Percentiles rank a stretch among this genome's conserved stretches.
Conservation (phyloP, 1,139 yeast genomes). For the Blastobotrys malaysiensis region DNA sequence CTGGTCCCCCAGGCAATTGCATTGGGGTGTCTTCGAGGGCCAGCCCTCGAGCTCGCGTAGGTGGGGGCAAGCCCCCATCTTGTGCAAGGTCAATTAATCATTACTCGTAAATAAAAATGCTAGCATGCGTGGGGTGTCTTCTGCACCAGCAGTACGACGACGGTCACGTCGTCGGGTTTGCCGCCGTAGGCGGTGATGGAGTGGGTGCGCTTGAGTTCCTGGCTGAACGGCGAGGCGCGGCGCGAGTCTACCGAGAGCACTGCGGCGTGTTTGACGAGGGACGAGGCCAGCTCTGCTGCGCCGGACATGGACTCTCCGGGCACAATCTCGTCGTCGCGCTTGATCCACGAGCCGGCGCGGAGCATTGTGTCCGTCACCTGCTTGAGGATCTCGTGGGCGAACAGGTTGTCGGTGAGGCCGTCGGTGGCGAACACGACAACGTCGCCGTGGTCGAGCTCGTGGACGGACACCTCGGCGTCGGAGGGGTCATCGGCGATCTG, state of each 20-base stretch:
- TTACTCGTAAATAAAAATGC: background rate
- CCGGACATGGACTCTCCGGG: slow-evolving; percentile 21
- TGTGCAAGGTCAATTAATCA: too few species aligned
- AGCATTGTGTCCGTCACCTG: slow-evolving; percentile 31
- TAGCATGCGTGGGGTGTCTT: background rate
- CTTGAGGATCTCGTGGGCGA: slow-evolving; percentile 64
- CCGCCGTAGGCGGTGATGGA: slow-evolving; percentile 83
- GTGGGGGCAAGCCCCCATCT: too few species aligned
- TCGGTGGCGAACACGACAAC: slow-evolving; percentile 84
- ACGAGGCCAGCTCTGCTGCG: slow-evolving; percentile 43
- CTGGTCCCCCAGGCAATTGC: too few species aligned
- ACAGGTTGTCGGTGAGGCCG: slow-evolving; percentile 86
- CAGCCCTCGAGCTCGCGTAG: too few species aligned
- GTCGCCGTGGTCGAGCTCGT: slow-evolving; percentile 50
- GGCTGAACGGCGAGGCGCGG: slow-evolving; percentile 83
- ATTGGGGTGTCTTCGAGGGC: too few species aligned
- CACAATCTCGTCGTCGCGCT: slow-evolving; percentile 13
- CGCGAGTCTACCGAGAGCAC: slow-evolving; percentile 64
- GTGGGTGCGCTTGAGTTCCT: slow-evolving; percentile 50
- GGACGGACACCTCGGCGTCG: slow-evolving; percentile 40
- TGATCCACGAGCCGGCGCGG: slow-evolving; percentile 15
- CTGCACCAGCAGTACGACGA: slow-evolving; percentile 51
- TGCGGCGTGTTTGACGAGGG: slow-evolving; percentile 63
- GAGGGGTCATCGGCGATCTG: slow-evolving; percentile 51
- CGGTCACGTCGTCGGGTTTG: slow-evolving; percentile 90